Conservation (phyloP, 106 monocot genomes). For the Phalaenopsis aphrodite region DNA sequence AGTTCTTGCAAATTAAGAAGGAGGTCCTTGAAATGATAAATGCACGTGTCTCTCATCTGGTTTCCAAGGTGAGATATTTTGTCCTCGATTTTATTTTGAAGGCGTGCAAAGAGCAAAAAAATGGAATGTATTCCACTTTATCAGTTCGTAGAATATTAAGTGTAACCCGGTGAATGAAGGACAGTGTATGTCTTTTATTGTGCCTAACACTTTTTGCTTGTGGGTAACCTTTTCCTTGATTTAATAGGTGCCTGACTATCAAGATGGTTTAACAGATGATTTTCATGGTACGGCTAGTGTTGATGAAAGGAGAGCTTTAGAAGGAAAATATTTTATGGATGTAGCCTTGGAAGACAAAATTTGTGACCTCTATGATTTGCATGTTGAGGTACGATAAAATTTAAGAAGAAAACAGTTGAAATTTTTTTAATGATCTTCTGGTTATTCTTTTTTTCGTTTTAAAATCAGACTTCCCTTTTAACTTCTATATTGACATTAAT, state of each 20-base stretch:
- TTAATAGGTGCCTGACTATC: conserved; percentile 49
- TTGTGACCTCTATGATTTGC: conserved; percentile 90
- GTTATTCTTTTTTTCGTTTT: no score
- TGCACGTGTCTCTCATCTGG: conserved; percentile 37
- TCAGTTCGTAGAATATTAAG: not conserved
- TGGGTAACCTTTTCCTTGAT: not conserved
- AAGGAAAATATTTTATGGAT: conserved; percentile 62
- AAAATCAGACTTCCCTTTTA: not conserved
- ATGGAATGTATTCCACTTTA: not conserved
- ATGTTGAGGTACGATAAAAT: conserved; percentile 69
- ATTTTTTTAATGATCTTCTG: not conserved
- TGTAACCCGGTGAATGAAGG: not conserved
- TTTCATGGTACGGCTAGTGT: conserved; percentile 47
- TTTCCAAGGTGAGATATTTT: conserved; percentile 41
- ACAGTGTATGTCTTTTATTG: not conserved
- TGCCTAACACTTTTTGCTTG: not conserved
- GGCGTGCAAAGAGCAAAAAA: not conserved
- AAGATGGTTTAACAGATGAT: conserved; percentile 63
- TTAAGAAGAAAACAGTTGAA: not conserved
- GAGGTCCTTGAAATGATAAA: conserved; percentile 91
- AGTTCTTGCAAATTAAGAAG: conserved; percentile 71
- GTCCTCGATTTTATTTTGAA: not conserved
- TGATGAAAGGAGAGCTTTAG: conserved; percentile 46
- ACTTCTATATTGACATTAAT: not conserved
- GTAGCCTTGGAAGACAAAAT: conserved; percentile 87